These are phyloP conservation scores for Puccinia triticina DNA, from an alignment of 1,284 basidiomycete genomes.

Conservation along the genomic window DNA sequence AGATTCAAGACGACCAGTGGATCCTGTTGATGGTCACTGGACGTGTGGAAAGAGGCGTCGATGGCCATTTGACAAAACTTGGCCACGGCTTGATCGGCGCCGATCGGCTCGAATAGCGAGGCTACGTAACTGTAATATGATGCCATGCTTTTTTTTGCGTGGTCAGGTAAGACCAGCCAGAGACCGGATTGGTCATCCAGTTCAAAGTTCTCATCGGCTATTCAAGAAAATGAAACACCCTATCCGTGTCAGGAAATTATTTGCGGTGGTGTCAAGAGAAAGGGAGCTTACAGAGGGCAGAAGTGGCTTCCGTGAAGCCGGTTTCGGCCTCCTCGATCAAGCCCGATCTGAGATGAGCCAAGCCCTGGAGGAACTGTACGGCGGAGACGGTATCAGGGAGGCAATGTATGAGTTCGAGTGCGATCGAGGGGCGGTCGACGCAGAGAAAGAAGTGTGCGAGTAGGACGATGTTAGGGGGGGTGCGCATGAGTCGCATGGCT, in stretches of 20 bases:
- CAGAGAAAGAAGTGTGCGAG: slow-evolving; percentile 72
- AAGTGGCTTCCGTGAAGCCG: slow-evolving; percentile 74
- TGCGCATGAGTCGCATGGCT: slow-evolving; percentile 17
- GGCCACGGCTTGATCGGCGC: slow-evolving; percentile 35
- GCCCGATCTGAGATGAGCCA: slow-evolving; percentile 72
- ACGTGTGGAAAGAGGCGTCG: not conserved
- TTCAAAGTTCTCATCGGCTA: slow-evolving; percentile 48
- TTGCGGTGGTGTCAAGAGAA: slow-evolving; percentile 56
- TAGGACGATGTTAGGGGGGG: slow-evolving; percentile 61
- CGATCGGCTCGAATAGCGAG: slow-evolving; percentile 26
- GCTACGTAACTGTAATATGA: slow-evolving; percentile 38
- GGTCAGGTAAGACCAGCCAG: not conserved
- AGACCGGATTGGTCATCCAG: slow-evolving; percentile 48
- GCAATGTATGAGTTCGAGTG: slow-evolving; percentile 71
- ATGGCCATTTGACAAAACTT: slow-evolving; percentile 48
- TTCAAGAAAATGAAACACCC: not conserved
- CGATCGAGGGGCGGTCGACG: slow-evolving; percentile 69
- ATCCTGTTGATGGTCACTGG: not conserved
- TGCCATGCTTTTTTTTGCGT: not conserved
- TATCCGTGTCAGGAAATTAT: not conserved
- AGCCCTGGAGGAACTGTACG: slow-evolving; percentile 72
- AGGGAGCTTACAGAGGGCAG: slow-evolving; percentile 70
- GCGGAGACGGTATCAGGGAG: slow-evolving; percentile 69
- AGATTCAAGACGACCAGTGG: slow-evolving; percentile 7
- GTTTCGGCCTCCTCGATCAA: slow-evolving; percentile 73